Evolutionary conservation across 139 green algal genomes (phyloP).

Genomic region (Micractinium sp.): DNA sequence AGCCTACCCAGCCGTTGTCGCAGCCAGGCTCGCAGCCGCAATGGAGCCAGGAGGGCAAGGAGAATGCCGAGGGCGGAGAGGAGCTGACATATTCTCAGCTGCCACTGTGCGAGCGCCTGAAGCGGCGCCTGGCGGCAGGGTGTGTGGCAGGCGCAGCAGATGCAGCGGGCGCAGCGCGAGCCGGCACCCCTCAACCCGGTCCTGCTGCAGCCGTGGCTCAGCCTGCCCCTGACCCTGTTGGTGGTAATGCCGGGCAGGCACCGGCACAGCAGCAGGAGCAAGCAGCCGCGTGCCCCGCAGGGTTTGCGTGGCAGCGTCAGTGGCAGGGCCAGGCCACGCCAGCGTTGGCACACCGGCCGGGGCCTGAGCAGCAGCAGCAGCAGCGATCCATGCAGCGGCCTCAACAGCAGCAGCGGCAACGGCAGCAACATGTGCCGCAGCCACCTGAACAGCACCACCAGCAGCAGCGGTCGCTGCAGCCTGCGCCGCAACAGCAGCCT

Average conservation of each 20-base stretch:
- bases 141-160: slow-evolving; percentile 17
- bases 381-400: not conserved
- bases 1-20: not conserved
- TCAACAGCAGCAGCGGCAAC: not conserved
- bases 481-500: too few relatives aligned
- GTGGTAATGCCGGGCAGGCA: not conserved
- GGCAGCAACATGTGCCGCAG: not conserved
- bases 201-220: slow-evolving; percentile 24
- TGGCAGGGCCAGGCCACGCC: too few relatives aligned
- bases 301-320: too few relatives aligned
- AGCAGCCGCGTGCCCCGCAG: too few relatives aligned
- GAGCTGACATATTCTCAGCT: slow-evolving; percentile 1
- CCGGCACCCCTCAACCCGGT: not conserved
- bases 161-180: not conserved
- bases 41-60: not conserved
- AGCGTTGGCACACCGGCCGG: too few relatives aligned
- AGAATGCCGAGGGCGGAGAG: not conserved
- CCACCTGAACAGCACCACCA: not conserved
- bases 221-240: not conserved
- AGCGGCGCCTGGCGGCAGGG: slow-evolving; percentile 8
- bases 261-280: slow-evolving; percentile 6
- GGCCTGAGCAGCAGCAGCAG: not conserved
- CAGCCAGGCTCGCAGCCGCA: not conserved
- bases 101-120: not conserved
- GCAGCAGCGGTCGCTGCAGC: too few relatives aligned